Evolutionary conservation across 352 stramenopile genomes (phyloP).

Genomic region (Pythium vanterpoolii): DNA sequence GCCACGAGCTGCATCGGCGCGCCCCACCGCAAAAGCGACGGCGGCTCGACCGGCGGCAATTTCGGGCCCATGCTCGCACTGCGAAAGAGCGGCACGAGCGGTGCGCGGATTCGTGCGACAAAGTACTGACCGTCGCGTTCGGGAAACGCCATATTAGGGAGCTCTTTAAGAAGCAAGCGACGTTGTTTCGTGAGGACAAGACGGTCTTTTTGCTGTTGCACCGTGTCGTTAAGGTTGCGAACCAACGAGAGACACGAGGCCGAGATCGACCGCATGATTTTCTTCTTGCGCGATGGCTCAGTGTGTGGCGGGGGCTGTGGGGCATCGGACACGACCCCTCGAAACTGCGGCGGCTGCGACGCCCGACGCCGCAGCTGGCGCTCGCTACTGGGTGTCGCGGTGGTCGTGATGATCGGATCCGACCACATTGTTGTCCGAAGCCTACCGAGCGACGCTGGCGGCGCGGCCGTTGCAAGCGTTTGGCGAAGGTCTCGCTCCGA

Average conservation of each 20-base stretch:
- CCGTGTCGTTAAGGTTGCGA: conserved; percentile 36
- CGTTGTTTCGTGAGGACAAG: conserved; percentile 35
- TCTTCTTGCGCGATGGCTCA: neutral
- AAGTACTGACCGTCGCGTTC: conserved; percentile 48
- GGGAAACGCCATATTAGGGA: conserved; percentile 79
- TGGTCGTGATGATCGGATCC: conserved; percentile 7
- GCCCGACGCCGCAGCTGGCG: conserved; percentile 2
- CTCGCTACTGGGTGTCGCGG: neutral
- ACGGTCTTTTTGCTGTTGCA: conserved; percentile 11
- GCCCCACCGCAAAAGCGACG: conserved; percentile 59
- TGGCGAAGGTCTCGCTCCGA: neutral
- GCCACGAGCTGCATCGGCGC: conserved; percentile 58
- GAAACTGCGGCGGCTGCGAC: conserved; percentile 18
- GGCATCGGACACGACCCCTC: neutral
- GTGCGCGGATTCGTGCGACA: conserved; percentile 27
- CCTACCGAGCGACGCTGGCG: conserved; percentile 8
- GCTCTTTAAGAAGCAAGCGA: conserved; percentile 54
- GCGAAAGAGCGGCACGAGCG: conserved; percentile 6
- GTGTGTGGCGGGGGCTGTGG: neutral
- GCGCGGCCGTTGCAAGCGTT: neutral
- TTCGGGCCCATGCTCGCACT: conserved; percentile 9
- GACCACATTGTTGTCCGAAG: conserved; percentile 14
- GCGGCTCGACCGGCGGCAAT: conserved; percentile 6
- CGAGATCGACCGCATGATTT: conserved; percentile 25
- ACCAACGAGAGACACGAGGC: conserved; percentile 41